A percentile compares a stretch with the other conserved stretches of the same genome.
These are phyloP conservation scores for Penicillium silybi DNA, from an alignment of 495 filamentous ascomycete species.

Conservation along the genomic window DNA sequence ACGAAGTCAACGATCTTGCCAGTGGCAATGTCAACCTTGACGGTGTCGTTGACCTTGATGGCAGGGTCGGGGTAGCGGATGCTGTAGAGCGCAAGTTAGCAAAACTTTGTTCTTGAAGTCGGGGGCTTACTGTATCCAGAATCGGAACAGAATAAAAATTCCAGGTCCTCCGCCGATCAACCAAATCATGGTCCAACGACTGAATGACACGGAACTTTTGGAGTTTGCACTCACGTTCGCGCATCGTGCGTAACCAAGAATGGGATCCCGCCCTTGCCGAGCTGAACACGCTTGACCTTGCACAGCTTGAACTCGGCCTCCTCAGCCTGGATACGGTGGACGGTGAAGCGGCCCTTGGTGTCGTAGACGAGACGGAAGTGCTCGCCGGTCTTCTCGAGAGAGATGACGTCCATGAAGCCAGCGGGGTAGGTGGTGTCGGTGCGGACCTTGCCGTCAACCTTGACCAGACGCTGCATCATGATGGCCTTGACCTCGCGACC, in stretches of 20 bases:
- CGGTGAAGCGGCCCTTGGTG: conserved; percentile 99
- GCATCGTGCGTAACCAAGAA: conserved; percentile 99
- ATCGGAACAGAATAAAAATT: conserved; percentile 26
- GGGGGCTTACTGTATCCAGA: conserved; percentile 36
- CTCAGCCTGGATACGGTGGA: conserved; percentile 96
- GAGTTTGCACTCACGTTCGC: conserved; percentile 87
- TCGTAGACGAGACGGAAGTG: conserved; percentile 99
- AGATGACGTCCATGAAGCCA: conserved; percentile 99
- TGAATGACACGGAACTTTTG: conserved; percentile 85
- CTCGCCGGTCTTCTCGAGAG: conserved; percentile 98
- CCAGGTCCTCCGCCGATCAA: conserved; percentile 55
- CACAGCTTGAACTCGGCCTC: conserved; percentile 99
- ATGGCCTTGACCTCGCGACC: conserved; percentile 94
- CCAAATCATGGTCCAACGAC: conserved; percentile 99
- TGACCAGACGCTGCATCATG: conserved; percentile 99
- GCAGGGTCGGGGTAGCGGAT: conserved; percentile 97
- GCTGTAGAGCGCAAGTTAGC: conserved; percentile 52
- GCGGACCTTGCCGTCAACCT: conserved; percentile 99
- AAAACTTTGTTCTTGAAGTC: conserved; percentile 23
- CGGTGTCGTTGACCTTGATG: conserved; percentile 99
- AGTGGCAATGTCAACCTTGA: conserved; percentile 95
- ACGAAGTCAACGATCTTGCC: conserved; percentile 97
- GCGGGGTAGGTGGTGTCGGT: conserved; percentile 97
- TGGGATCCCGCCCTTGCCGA: conserved; percentile 98
- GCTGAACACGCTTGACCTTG: conserved; percentile 99